Percentiles rank a stretch among this genome's conserved stretches.
Evolutionary conservation across 2,329 filamentous ascomycete species (phyloP).

Genomic region (Xylaria arbuscula): DNA sequence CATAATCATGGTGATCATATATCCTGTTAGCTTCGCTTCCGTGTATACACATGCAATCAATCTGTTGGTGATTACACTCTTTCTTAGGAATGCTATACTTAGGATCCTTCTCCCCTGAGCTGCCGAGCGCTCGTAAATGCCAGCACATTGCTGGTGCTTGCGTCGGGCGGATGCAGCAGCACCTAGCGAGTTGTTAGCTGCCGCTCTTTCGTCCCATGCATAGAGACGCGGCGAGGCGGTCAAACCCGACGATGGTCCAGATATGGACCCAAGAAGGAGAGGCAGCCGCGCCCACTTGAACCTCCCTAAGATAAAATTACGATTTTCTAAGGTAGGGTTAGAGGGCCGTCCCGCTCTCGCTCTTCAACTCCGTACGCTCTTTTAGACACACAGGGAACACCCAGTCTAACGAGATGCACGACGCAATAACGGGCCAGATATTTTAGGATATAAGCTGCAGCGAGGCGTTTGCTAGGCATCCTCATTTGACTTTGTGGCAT

Average conservation of each 20-base stretch:
- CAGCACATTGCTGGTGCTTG: constrained; percentile 26
- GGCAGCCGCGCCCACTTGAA: neutral
- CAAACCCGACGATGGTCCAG: constrained; percentile 26
- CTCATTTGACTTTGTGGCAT: neutral
- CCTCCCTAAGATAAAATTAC: neutral
- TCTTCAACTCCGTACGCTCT: neutral
- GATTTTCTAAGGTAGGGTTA: constrained; percentile 2
- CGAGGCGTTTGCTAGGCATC: constrained; percentile 12
- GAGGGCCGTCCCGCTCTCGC: constrained; percentile 27
- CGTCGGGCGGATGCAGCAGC: constrained; percentile 14
- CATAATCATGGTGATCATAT: too few species aligned
- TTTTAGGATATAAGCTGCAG: constrained; percentile 34
- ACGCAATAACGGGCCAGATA: constrained; percentile 33
- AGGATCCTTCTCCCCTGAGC: neutral
- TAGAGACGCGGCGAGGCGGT: constrained; percentile 26
- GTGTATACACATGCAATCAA: too few species aligned
- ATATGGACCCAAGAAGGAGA: neutral
- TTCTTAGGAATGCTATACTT: neutral
- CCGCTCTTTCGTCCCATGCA: constrained; percentile 28
- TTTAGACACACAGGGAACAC: constrained; percentile 20
- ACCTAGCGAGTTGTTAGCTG: constrained; percentile 29
- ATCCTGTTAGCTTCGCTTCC: too few species aligned
- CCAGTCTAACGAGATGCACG: constrained; percentile 25
- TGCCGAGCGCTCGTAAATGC: constrained; percentile 2
- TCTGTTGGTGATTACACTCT: too few species aligned